Conservation (phyloP, 2,329 filamentous ascomycete species). For the Penicillium sp. region DNA sequence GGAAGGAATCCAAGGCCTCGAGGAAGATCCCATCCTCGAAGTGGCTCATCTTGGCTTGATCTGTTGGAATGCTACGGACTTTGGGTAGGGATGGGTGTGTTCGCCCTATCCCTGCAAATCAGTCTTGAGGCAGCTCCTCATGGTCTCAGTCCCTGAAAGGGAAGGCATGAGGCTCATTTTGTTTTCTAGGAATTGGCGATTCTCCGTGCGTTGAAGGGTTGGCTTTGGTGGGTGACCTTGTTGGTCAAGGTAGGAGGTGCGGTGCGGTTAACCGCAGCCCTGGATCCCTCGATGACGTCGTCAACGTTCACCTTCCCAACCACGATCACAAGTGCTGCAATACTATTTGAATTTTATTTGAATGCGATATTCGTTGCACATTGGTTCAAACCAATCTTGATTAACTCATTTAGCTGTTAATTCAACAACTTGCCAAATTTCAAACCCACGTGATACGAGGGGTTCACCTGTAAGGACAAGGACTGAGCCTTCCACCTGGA, state of each 20-base stretch:
- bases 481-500: conserved; percentile 13
- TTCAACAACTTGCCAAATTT: not conserved
- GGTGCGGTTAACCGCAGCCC: not conserved
- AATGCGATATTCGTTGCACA: not conserved
- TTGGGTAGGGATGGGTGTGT: conserved; percentile 3
- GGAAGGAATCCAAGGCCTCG: conserved; percentile 22
- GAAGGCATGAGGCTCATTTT: conserved; percentile 9
- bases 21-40: not conserved
- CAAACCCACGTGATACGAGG: conserved; percentile 18
- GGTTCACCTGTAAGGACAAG: conserved; percentile 17
- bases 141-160: conserved; percentile 16
- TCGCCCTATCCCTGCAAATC: conserved; percentile 13
- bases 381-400: too few relatives aligned
- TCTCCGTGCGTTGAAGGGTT: conserved; percentile 12
- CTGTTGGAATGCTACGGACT: conserved; percentile 18
- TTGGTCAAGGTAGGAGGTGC: conserved; percentile 3
- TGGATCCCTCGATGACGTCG: conserved; percentile 19
- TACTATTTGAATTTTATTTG: not conserved
- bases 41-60: conserved; percentile 7
- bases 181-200: conserved; percentile 5
- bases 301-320: not conserved
- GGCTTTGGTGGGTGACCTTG: conserved; percentile 2
- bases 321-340: not conserved
- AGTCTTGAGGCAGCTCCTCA: conserved; percentile 9
- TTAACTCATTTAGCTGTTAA: too few relatives aligned